phyloP scores from a whole-genome alignment of 768 basidiomycete genomes.

The Mycena rebaudengoi region DNA sequence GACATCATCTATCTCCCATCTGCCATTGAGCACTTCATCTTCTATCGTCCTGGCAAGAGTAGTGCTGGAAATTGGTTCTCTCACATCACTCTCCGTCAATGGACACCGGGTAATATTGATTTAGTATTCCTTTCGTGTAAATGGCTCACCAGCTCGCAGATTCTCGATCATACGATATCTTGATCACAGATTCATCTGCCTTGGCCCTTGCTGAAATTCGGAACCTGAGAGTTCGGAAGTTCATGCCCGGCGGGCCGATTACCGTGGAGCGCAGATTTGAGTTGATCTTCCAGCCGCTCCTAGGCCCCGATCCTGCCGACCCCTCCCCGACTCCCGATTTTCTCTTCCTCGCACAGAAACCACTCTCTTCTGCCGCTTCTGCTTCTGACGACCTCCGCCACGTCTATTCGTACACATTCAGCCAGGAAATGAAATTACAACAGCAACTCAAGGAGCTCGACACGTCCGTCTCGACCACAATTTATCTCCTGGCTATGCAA shows the following conservation, averaged over 20 bases:
- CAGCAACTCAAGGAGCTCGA: neutral
- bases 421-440: constrained; percentile 8
- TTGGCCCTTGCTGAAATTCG: neutral
- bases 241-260: neutral
- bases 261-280: constrained; percentile 11
- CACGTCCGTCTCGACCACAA: neutral
- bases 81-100: constrained; percentile 6
- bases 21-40: neutral
- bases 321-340: neutral
- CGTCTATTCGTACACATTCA: constrained; percentile 1
- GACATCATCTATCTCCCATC: constrained; percentile 13
- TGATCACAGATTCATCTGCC: constrained; percentile 9
- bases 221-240: constrained; percentile 4
- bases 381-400: neutral
- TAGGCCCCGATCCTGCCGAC: neutral
- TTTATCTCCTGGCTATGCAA: constrained; percentile 5
- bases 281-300: constrained; percentile 9
- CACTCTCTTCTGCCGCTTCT: neutral
- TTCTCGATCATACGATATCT: constrained; percentile 10
- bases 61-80: constrained; percentile 15
- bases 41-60: too few relatives aligned
- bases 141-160: constrained; percentile 6
- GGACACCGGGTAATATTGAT: constrained; percentile 19
- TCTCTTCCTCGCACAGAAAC: neutral
- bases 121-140: neutral